Base-by-base conservation (phyloP, 2,329 filamentous ascomycete species). In the Penicillium sp. region DNA sequence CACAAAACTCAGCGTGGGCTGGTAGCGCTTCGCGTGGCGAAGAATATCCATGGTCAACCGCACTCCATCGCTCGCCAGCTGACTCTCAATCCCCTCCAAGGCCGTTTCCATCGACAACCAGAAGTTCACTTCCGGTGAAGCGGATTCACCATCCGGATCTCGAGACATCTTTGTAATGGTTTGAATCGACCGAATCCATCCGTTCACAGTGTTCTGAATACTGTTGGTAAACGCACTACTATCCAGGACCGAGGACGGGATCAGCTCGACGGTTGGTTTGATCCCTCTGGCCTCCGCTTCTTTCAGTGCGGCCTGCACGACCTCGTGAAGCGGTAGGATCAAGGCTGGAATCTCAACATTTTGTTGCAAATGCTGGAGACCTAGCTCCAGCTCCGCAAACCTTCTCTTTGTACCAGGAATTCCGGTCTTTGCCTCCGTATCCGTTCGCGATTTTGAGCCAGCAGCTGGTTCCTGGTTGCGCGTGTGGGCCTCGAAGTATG, bases 101-200 rank as follows among this genome's bases (percentile, higher is more conserved):
- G 90, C 88, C 12, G 85, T 86, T 69, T 98, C 94, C 87, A 98
- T 95, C 2, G 90, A 94, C 43, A 98, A 71, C 93, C 93, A 99
- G 65, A 98, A 98, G 69, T 96, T 96, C 69, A 98, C 95, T 69
- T 99, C 93, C 68, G 97, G 93, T 48, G 88, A 91, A 29, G 93
- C 93, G 24, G 90, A 95, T 29, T 83, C 78, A 56, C 80, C 77
- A 67, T 84, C 66, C 1, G 88, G 83, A 60, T 98, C 93, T 62
- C 90, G 84, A 36, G 89, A 88, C 76, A 95, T 86, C 72, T 94
- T 94, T 35, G 93, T 98, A 59, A 96, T 94, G 41, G 86, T 85
- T 67, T 96, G 91, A 56, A 99, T 98, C 9, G 91, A 95, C 73
- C 95, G 95, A 73, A 98, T 98, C 93, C 93, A 99, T 54, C 85